Evolutionary conservation across 2,329 filamentous ascomycete species (phyloP).

Genomic region (Scortechinia acanthostroma): DNA sequence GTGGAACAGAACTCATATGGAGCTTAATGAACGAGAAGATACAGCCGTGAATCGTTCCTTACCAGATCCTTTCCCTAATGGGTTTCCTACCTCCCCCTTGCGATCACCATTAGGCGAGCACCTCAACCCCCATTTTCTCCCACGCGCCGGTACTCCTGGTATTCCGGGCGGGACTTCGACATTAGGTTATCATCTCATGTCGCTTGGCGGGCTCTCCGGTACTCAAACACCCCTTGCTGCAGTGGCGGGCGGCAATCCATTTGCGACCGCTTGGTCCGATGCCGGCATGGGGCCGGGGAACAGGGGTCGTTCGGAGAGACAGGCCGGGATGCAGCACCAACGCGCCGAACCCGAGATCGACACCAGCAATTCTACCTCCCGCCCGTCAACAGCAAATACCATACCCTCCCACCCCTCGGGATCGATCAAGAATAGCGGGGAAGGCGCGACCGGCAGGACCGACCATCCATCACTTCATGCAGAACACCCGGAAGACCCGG

Average conservation of each 20-base stretch:
- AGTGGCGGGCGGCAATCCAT: slow-evolving; percentile 29
- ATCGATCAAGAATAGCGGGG: slow-evolving; percentile 11
- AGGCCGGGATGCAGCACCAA: slow-evolving; percentile 8
- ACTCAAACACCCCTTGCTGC: slow-evolving; percentile 35
- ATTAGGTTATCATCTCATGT: slow-evolving; percentile 35
- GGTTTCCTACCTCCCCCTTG: no score
- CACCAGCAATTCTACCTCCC: slow-evolving; percentile 20
- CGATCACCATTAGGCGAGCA: slow-evolving; percentile 5
- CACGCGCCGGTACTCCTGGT: slow-evolving; percentile 10
- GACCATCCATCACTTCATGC: neutral
- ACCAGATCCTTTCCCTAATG: no score
- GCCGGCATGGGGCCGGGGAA: slow-evolving; percentile 5
- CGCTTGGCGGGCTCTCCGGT: slow-evolving; percentile 34
- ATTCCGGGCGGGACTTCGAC: slow-evolving; percentile 30
- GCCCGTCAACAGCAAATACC: slow-evolving; percentile 31
- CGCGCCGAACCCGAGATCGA: slow-evolving; percentile 21
- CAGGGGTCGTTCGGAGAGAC: slow-evolving; percentile 1
- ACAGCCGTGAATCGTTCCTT: no score
- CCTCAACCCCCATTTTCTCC: slow-evolving; percentile 2
- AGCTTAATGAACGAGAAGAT: no score
- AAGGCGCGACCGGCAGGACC: slow-evolving; percentile 3
- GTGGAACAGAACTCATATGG: no score
- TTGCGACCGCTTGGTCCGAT: slow-evolving; percentile 25
- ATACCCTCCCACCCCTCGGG: slow-evolving; percentile 16
- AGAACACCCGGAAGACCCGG: neutral